These are phyloP conservation scores for Stagonosporopsis cucurbitacearum DNA, from an alignment of 2,329 filamentous ascomycete species.

Conservation along the genomic window DNA sequence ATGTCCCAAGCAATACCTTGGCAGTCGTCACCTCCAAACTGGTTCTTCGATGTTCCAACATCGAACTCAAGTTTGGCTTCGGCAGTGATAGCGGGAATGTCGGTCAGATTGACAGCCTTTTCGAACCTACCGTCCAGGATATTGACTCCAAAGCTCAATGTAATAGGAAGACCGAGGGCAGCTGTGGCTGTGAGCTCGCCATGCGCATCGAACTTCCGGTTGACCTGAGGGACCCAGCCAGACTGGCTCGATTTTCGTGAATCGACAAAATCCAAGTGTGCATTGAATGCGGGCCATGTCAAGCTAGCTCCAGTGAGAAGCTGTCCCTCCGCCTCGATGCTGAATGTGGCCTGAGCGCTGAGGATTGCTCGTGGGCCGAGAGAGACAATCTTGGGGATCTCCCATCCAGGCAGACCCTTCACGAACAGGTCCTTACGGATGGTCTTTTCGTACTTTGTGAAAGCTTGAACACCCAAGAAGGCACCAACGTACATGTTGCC, in stretches of 20 bases:
- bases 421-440: slow-evolving; percentile 12
- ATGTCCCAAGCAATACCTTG: slow-evolving; percentile 16
- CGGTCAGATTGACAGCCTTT: slow-evolving; percentile 12
- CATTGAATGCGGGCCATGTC: slow-evolving; percentile 13
- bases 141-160: slow-evolving; percentile 12
- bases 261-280: slow-evolving; percentile 11
- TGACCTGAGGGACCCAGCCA: slow-evolving; percentile 13
- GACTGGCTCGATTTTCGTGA: slow-evolving; percentile 11
- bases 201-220: slow-evolving; percentile 12
- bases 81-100: slow-evolving; percentile 13
- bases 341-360: slow-evolving; percentile 10
- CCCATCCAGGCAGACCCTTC: slow-evolving; percentile 10
- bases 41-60: slow-evolving; percentile 10
- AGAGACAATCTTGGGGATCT: slow-evolving; percentile 13
- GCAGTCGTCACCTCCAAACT: slow-evolving; percentile 10
- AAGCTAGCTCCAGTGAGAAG: slow-evolving; percentile 12
- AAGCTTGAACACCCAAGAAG: slow-evolving; percentile 10
- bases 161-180: slow-evolving; percentile 13
- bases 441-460: slow-evolving; percentile 16
- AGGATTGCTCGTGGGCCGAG: slow-evolving; percentile 9
- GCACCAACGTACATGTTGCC: slow-evolving; percentile 18
- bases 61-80: slow-evolving; percentile 15
- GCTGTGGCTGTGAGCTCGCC: slow-evolving; percentile 12
- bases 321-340: slow-evolving; percentile 13
- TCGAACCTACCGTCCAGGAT: slow-evolving; percentile 8